Evolutionary conservation across 805 yeast genomes (phyloP), one percentile per base, ranked within the genome.

Genomic region (Sungouiella blattae): DNA sequence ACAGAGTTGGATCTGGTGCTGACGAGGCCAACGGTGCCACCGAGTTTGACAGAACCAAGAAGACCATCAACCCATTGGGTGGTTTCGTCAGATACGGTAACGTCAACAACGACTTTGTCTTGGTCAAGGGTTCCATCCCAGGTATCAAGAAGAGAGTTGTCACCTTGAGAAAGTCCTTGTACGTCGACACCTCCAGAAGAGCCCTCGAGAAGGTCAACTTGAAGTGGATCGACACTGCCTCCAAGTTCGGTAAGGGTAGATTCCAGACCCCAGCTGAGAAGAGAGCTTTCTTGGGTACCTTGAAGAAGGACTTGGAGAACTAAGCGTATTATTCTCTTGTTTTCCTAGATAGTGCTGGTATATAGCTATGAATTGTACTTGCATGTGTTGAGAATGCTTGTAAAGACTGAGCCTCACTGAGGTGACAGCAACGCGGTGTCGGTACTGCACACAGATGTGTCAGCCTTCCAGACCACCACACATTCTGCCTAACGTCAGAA

Each of bases 221-320:
- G 76, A 93, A 93, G 78, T 93, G 98, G 98, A 93, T 93, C 71
- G 99, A 93, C 75, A 93, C 99, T 63, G 96, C 99, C 69, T 93
- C 98, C 67, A 89, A 91, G 78, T 93, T 93, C 89, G 99, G 99
- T 85, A 94, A 93, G 87, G 98, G 98, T 82, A 93, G 98, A 84
- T 93, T 93, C 98, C 99, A 93, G 80, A 93, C 99, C 67, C 95
- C 97, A 64, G 98, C 97, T 73, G 99, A 93, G 83, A 94, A 94
- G 89, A 88, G 83, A 69, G 95, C 98, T 69, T 93, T 93, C 91
- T 64, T 89, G 80, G 99, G 99, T 80, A 91, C 98, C 67, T 84
- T 93, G 72, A 93, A 93, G 95, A 89, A 87, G 83, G 97, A 89
- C 75, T 80, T 87, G 69, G 76, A 80, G 33, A n/a, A n/a, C n/a